Evolutionary conservation across 140 eudicot genomes (phyloP).

Genomic region (Ambrosia hybrid): DNA sequence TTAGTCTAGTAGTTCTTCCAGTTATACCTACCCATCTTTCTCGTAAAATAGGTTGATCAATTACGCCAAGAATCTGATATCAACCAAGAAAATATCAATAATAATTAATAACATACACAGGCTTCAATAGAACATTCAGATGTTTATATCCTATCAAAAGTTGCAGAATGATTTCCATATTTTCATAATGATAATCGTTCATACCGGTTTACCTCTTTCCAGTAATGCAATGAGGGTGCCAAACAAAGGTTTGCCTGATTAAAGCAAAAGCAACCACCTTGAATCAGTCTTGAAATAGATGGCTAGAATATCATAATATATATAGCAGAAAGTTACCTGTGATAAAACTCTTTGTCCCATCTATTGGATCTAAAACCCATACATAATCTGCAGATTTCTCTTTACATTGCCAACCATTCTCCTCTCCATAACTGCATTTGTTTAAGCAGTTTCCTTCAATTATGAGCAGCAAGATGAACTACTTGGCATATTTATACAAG

Average conservation of each 20-base stretch:
- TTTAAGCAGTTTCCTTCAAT: conserved; percentile 8
- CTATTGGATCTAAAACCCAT: conserved; percentile 97
- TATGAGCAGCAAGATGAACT: neutral
- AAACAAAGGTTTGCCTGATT: conserved; percentile 89
- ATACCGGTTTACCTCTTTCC: conserved; percentile 95
- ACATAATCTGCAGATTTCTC: conserved; percentile 84
- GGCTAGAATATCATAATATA: neutral
- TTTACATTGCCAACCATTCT: conserved; percentile 93
- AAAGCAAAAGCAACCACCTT: conserved; percentile 20
- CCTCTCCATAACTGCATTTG: conserved; percentile 83
- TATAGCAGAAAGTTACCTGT: conserved; percentile 55
- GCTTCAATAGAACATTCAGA: neutral
- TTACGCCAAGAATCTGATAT: conserved; percentile 81
- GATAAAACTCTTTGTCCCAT: conserved; percentile 93
- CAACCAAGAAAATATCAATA: conserved; percentile 9
- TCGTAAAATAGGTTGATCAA: conserved; percentile 83
- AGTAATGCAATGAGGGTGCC: conserved; percentile 93
- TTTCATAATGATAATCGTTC: conserved; percentile 24
- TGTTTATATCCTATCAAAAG: neutral
- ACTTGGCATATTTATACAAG: no score
- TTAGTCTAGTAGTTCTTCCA: conserved; percentile 69
- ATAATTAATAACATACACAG: neutral
- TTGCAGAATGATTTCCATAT: neutral
- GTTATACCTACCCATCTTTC: conserved; percentile 90
- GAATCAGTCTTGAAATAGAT: conserved; percentile 9